Percentiles rank a stretch among this genome's conserved stretches.
phyloP scores from a whole-genome alignment of 805 yeast species.

The Candida railenensis region DNA sequence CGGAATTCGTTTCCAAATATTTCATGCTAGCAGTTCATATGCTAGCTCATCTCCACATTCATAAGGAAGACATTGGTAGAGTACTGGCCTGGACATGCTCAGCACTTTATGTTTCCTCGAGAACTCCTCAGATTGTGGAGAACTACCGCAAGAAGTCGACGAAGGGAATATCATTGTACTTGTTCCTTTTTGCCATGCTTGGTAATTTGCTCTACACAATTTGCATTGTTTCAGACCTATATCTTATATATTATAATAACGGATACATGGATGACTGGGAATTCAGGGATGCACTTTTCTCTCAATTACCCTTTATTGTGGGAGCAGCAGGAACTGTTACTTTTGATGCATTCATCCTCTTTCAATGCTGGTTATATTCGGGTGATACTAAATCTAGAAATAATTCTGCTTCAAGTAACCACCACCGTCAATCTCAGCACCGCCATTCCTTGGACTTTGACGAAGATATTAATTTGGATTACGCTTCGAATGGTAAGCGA shows the following conservation, averaged over 20 bases:
- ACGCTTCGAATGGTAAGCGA: neutral
- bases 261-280: slow-evolving; percentile 11
- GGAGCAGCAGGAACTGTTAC: slow-evolving; percentile 20
- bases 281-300: slow-evolving; percentile 13
- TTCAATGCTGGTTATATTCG: slow-evolving; percentile 30
- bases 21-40: neutral
- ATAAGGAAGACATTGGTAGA: slow-evolving; percentile 19
- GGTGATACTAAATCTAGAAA: neutral
- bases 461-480: neutral
- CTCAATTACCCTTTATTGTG: slow-evolving; percentile 15
- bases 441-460: neutral
- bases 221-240: slow-evolving; percentile 31
- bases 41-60: slow-evolving; percentile 1
- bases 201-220: slow-evolving; percentile 36
- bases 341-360: slow-evolving; percentile 27
- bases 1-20: neutral
- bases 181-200: slow-evolving; percentile 34
- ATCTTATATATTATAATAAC: slow-evolving; percentile 16
- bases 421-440: slow-evolving; percentile 5
- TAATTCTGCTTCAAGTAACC: neutral
- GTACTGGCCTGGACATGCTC: slow-evolving; percentile 35
- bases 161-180: slow-evolving; percentile 31
- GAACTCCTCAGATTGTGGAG: slow-evolving; percentile 36
- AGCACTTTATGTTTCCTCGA: slow-evolving; percentile 27
- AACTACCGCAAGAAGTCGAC: slow-evolving; percentile 30